Percentiles rank a stretch among this genome's conserved stretches.
These are phyloP conservation scores for Penicillium griseofulvum DNA, from an alignment of 2,329 filamentous ascomycete species.

Conservation along the genomic window DNA sequence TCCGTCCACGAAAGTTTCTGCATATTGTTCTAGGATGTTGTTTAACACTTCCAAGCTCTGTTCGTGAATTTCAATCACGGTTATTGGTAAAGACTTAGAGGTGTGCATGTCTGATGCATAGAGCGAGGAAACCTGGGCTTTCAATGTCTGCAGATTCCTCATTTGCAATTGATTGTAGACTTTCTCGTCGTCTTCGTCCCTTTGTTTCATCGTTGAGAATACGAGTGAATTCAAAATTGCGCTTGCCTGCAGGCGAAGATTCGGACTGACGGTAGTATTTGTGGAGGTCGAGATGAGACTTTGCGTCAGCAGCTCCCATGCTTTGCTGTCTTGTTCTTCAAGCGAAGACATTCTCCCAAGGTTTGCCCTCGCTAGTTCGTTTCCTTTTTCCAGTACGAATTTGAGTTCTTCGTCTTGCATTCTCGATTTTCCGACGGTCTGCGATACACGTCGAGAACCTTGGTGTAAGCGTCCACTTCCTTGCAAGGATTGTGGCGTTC, in stretches of 20 bases:
- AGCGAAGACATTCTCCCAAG: conserved; percentile 70
- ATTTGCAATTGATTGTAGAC: conserved; percentile 64
- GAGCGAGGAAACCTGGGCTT: conserved; percentile 59
- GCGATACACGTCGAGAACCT: conserved; percentile 42
- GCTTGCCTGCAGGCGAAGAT: conserved; percentile 53
- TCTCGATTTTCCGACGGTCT: conserved; percentile 40
- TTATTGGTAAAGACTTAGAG: conserved; percentile 59
- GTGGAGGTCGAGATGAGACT: conserved; percentile 51
- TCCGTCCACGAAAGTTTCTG: conserved; percentile 75
- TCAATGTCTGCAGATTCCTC: conserved; percentile 67
- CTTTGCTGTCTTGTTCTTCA: conserved; percentile 61
- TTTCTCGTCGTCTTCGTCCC: conserved; percentile 41
- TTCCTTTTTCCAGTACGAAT: conserved; percentile 68
- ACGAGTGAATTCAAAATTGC: conserved; percentile 56
- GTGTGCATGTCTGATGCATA: conserved; percentile 53
- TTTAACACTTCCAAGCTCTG: conserved; percentile 77
- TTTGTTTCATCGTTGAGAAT: conserved; percentile 44
- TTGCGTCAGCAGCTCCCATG: conserved; percentile 68
- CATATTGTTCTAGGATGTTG: conserved; percentile 80
- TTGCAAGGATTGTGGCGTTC: conserved; percentile 25
- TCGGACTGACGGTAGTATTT: conserved; percentile 38
- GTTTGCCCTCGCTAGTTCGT: conserved; percentile 71
- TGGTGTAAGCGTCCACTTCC: conserved; percentile 35
- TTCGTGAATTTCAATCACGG: conserved; percentile 76
- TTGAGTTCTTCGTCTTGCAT: conserved; percentile 45